Conservation (phyloP, 139 green algal species). For the Closterium sp. region DNA sequence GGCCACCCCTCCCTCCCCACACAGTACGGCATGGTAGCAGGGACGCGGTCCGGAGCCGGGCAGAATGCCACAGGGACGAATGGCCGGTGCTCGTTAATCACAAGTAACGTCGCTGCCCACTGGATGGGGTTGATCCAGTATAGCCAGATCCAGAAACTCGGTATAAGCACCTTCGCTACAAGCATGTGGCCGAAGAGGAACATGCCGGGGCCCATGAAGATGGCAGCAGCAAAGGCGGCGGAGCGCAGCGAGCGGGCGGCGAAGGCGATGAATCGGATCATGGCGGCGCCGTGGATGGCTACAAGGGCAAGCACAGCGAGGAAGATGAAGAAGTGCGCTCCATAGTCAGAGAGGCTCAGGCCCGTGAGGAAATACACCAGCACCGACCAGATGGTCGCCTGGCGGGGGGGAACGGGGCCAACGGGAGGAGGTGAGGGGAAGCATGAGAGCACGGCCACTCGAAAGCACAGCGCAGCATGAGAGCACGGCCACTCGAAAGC, state of each 20-base stretch:
- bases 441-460: no score
- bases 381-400: conserved; percentile 30
- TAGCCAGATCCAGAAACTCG: conserved; percentile 43
- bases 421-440: background rate
- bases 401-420: background rate
- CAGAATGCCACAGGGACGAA: background rate
- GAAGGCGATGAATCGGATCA: conserved; percentile 28
- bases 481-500: no score
- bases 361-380: conserved; percentile 39
- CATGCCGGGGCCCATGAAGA: conserved; percentile 25
- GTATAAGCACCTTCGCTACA: conserved; percentile 5
- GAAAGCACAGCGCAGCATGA: no score
- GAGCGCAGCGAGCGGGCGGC: background rate
- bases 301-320: background rate
- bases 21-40: background rate
- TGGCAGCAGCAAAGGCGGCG: background rate
- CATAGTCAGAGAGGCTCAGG: background rate
- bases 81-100: conserved; percentile 17
- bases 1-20: background rate
- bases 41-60: background rate
- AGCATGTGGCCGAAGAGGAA: conserved; percentile 30
- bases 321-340: conserved; percentile 36
- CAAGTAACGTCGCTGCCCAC: conserved; percentile 13
- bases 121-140: conserved; percentile 42
- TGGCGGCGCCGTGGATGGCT: background rate